Percentiles rank a stretch among this genome's conserved stretches.
phyloP scores from a whole-genome alignment of 2,329 filamentous ascomycete species.

The Xylogone sp. region DNA sequence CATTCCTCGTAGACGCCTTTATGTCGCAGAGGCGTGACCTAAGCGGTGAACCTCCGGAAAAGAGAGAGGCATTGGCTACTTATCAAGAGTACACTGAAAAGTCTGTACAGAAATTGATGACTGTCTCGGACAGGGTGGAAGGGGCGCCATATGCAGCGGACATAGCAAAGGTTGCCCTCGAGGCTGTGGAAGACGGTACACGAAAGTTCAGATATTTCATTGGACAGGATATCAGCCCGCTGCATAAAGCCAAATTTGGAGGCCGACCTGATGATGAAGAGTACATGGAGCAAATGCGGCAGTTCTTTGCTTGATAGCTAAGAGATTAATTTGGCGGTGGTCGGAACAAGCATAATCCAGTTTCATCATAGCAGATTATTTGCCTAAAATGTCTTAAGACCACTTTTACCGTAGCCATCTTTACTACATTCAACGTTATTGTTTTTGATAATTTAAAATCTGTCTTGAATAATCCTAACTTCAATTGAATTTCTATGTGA shows the following conservation, averaged over 20 bases:
- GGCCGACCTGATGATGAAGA: not conserved
- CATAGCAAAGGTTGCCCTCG: not conserved
- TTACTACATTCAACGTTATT: no score
- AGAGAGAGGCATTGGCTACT: not conserved
- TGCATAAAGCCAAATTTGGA: not conserved
- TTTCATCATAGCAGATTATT: no score
- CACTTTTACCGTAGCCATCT: no score
- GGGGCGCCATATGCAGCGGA: not conserved
- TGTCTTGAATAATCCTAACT: no score
- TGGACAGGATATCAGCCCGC: not conserved
- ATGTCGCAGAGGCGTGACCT: not conserved
- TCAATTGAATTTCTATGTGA: no score
- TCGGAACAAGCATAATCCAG: no score
- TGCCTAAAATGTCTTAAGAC: no score
- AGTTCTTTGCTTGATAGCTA: not conserved
- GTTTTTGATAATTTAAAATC: no score
- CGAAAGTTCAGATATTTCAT: not conserved
- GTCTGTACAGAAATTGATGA: not conserved
- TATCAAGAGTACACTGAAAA: not conserved
- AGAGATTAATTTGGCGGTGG: no score
- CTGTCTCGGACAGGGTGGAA: not conserved
- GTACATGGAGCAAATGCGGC: not conserved
- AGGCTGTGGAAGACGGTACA: not conserved
- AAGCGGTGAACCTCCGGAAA: not conserved
- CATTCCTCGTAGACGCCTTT: not conserved